Base-by-base conservation (phyloP, 1,284 basidiomycete species). In the Malassezia yamatoensis region DNA sequence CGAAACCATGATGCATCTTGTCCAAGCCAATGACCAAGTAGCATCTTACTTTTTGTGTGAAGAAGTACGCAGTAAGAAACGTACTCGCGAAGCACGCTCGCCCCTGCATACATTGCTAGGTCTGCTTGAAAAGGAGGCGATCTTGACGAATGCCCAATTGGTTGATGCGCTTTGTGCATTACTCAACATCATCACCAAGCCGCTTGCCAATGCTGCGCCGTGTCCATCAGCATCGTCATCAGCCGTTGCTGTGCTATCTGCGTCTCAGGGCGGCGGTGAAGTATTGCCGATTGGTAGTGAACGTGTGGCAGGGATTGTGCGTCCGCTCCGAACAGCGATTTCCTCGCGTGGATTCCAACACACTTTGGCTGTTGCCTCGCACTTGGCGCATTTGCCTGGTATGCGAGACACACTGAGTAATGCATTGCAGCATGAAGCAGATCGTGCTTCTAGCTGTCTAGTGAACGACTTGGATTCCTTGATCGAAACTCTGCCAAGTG, bases 321-420 rank as follows among this genome's bases (percentile, higher is more conserved):
- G 62, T 21, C 72, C 72, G 12, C 51, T 74, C 41, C 59, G 60
- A 10, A 72, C 67, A 32, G 60, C 69, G 20, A 65, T 74, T 32
- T 67, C 65, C 24, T 61, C 61, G 56, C 66, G 67, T 33, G 72
- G 69, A 18, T 74, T 74, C 66, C 72, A 74, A 51, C 59, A 72
- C 55, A 74, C 72, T n/a, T 50, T 74, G 15, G 60, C 65, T 24
- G 65, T 74, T 37, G 70, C 70, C 0, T 61, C 65, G 42, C 67
- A 74, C 44, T 64, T 74, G 13, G 57, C 68, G 6, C 35, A 54
- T 11, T 53, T 74, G 13, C 62, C 61, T 3, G 70, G 66, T 15
- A 67, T 66, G 11, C 64, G 64, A 20, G 64, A 68, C 10, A 52
- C 59, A 47, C 64, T 74, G 53, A 66, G 65, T 36, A 55, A 51